A percentile compares a stretch with the other conserved stretches of the same genome.
Conservation (phyloP, 495 filamentous ascomycete genomes). For the Cladorrhinum samala region DNA sequence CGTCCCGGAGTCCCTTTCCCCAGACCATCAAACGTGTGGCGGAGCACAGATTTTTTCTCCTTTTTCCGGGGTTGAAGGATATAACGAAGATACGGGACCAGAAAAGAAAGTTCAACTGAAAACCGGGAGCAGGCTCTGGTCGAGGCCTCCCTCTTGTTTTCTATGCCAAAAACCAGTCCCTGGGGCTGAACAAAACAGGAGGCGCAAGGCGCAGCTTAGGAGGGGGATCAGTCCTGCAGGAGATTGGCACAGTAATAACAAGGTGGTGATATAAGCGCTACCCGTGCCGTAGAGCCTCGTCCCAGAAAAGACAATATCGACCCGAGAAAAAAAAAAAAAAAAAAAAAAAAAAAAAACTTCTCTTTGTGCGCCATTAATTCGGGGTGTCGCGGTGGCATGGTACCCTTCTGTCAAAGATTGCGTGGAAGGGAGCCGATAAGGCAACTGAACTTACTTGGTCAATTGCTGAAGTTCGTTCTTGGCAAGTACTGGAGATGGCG, state of each 20-base stretch:
- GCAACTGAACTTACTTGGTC: no score
- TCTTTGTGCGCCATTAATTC: no score
- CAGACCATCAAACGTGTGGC: background rate
- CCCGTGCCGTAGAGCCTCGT: background rate
- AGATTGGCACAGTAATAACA: background rate
- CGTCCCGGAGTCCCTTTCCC: background rate
- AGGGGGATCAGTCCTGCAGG: background rate
- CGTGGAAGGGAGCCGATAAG: no score
- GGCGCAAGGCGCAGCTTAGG: background rate
- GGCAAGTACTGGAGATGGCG: no score
- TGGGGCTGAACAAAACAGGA: background rate
- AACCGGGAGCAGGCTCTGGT: background rate
- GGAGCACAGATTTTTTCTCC: background rate
- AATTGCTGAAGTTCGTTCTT: no score
- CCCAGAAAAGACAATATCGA: no score
- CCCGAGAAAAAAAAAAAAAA: background rate
- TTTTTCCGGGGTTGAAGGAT: background rate
- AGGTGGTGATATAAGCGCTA: background rate
- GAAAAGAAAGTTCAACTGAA: background rate
- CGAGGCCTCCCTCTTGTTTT: background rate
- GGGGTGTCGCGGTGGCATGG: no score
- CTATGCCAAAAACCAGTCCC: background rate
- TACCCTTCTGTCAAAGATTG: no score
- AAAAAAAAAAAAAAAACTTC: background rate
- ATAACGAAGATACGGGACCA: no score